These are phyloP conservation scores for Aspergillus sojae DNA, from an alignment of 2,329 filamentous ascomycete genomes.

Conservation along the genomic window DNA sequence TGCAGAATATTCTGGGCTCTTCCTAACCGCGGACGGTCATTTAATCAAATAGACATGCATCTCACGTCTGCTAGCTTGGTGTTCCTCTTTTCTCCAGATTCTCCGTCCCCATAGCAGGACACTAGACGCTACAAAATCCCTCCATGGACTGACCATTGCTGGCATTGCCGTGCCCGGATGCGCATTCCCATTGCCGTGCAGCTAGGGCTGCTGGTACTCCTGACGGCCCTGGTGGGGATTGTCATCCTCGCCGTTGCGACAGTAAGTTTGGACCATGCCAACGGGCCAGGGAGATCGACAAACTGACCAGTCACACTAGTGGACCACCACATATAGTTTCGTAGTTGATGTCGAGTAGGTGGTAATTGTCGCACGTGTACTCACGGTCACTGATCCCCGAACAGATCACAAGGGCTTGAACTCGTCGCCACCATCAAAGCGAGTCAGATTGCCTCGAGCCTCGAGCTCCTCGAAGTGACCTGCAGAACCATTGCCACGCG, in stretches of 20 bases:
- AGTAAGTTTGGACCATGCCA: conserved; percentile 20
- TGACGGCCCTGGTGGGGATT: conserved; percentile 73
- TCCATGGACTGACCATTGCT: background rate
- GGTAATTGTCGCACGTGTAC: background rate
- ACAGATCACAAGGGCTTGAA: conserved; percentile 63
- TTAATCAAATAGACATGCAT: background rate
- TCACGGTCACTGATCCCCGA: background rate
- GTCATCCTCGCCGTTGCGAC: conserved; percentile 75
- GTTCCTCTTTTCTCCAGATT: background rate
- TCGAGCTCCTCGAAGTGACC: conserved; percentile 76
- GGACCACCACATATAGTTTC: conserved; percentile 64
- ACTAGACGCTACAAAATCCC: background rate
- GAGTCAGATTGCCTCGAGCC: conserved; percentile 74
- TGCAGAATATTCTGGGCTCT: background rate
- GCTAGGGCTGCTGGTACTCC: conserved; percentile 75
- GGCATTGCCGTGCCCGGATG: conserved; percentile 53
- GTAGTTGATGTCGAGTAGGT: conserved; percentile 57
- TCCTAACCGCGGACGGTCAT: background rate
- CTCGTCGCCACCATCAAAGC: conserved; percentile 86
- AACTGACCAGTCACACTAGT: conserved; percentile 37
- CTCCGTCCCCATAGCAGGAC: background rate
- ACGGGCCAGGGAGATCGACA: background rate
- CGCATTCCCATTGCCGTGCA: conserved; percentile 86
- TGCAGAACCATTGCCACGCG: conserved; percentile 71
- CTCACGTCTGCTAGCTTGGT: background rate